Conservation (phyloP, 257 asterid species). For the Salvia hispanica region DNA sequence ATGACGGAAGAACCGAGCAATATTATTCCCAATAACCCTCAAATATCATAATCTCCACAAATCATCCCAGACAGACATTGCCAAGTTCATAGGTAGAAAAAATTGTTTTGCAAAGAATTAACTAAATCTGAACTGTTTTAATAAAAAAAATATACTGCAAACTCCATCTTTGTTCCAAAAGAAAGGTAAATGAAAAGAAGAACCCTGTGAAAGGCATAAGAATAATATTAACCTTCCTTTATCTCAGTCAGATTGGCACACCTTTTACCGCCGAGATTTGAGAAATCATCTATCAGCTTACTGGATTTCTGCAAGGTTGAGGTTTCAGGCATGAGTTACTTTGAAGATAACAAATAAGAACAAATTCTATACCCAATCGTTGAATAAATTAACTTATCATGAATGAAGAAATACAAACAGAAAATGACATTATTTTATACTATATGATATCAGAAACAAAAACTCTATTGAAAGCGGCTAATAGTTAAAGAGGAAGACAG, state of each 20-base stretch:
- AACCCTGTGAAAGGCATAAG: constrained; percentile 20
- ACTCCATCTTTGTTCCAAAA: constrained; percentile 11
- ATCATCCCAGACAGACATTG: too few relatives aligned
- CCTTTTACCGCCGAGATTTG: constrained; percentile 68
- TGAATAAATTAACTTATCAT: constrained; percentile 6
- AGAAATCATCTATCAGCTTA: constrained; percentile 61
- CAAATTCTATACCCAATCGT: not conserved
- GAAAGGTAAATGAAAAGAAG: too few relatives aligned
- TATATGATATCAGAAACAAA: too few relatives aligned
- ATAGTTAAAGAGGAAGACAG: too few relatives aligned
- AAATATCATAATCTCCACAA: constrained; percentile 1
- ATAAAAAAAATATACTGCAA: constrained; percentile 12
- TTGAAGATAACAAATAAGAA: constrained; percentile 7
- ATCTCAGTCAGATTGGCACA: constrained; percentile 57
- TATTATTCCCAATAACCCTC: not conserved
- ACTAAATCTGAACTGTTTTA: constrained; percentile 2
- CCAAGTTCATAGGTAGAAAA: constrained; percentile 16
- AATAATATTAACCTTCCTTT: constrained; percentile 59
- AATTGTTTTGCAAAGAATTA: not conserved
- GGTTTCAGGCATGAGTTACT: constrained; percentile 24
- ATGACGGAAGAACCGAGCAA: not conserved
- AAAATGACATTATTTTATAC: too few relatives aligned
- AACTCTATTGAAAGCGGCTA: not conserved
- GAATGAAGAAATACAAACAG: too few relatives aligned
- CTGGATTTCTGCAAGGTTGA: constrained; percentile 54